These are phyloP conservation scores for Vinca minor DNA, from an alignment of 257 asterid genomes.

Conservation along the genomic window DNA sequence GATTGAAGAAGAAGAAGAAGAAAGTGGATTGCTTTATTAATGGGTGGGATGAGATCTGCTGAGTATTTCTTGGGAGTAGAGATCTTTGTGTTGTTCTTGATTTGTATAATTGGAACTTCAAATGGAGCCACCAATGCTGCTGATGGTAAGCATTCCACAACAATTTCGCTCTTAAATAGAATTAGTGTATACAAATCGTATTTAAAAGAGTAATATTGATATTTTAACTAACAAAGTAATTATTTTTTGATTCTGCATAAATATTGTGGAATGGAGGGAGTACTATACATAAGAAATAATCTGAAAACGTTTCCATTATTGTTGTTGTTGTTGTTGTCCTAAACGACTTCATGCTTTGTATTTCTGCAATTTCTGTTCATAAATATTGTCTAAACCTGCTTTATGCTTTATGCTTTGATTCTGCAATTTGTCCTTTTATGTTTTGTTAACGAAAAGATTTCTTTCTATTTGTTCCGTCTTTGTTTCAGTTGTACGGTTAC, in stretches of 20 bases:
- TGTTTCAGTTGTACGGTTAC: background rate
- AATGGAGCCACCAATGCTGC: constrained; percentile 46
- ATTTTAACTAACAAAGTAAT: too few species aligned
- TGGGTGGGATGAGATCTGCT: constrained; percentile 27
- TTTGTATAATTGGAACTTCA: constrained; percentile 28
- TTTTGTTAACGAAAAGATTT: background rate
- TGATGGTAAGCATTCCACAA: constrained; percentile 49
- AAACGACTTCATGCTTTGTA: too few species aligned
- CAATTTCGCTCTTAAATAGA: too few species aligned
- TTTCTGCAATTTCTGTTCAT: background rate
- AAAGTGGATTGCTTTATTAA: constrained; percentile 23
- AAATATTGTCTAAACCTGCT: background rate
- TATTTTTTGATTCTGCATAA: too few species aligned
- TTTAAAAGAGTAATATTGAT: too few species aligned
- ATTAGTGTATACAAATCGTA: too few species aligned
- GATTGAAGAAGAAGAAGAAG: constrained; percentile 38
- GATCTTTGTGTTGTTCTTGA: constrained; percentile 32
- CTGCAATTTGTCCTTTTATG: background rate
- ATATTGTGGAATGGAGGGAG: too few species aligned
- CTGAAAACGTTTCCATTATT: background rate
- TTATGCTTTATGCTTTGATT: background rate
- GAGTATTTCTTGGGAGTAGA: constrained; percentile 22
- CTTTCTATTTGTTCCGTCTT: too few species aligned
- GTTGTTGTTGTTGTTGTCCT: background rate
- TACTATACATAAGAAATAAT: background rate